Evolutionary conservation across 2,329 filamentous ascomycete species (phyloP).

Genomic region (Claviceps digitariae): DNA sequence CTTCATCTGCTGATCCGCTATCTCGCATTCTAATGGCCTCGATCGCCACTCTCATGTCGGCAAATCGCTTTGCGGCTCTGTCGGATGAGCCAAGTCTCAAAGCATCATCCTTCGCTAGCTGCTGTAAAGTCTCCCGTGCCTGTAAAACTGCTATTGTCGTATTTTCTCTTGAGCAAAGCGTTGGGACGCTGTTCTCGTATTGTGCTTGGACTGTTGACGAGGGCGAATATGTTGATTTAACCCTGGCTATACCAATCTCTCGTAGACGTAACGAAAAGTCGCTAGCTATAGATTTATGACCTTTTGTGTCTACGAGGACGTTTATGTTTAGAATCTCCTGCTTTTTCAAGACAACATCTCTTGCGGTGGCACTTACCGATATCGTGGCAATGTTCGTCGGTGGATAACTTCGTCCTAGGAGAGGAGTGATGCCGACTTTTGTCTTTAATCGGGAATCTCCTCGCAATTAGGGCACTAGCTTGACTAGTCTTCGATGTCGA

Average conservation of each 20-base stretch:
- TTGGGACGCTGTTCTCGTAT: background rate
- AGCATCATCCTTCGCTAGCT: background rate
- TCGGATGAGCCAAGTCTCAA: background rate
- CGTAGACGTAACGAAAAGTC: conserved; percentile 1
- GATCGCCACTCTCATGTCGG: conserved; percentile 2
- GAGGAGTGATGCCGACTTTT: background rate
- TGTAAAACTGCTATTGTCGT: background rate
- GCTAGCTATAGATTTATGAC: background rate
- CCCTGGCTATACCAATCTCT: background rate
- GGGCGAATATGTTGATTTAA: background rate
- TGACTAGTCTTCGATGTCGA: background rate
- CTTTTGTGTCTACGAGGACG: background rate
- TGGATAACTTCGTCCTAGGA: background rate
- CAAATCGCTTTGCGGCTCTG: conserved; percentile 1
- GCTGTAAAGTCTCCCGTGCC: background rate
- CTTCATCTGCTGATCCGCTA: background rate
- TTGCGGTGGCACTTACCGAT: background rate
- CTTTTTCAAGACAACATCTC: too few species aligned
- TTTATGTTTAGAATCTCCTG: background rate
- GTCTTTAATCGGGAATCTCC: background rate
- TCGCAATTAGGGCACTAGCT: background rate
- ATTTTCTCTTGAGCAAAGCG: background rate
- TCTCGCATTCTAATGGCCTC: conserved; percentile 3
- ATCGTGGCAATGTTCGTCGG: background rate
- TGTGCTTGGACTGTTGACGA: background rate